phyloP scores from a whole-genome alignment of 257 asterid species.

The Solanum pennellii region DNA sequence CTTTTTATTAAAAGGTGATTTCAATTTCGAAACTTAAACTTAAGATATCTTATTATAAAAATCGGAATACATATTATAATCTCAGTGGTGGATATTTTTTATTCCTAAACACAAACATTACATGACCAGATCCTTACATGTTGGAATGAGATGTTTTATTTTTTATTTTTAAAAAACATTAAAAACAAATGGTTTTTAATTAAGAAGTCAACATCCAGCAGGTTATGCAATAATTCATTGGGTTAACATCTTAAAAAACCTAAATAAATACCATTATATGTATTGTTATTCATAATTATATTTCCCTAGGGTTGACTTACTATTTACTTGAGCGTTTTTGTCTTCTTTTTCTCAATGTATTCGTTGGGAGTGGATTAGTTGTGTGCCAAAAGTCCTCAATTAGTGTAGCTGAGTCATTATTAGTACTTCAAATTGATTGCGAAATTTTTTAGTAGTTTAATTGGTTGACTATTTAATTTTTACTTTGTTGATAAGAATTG shows the following conservation, averaged over 20 bases:
- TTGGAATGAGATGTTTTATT: not conserved
- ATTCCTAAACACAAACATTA: not conserved
- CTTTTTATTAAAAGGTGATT: not conserved
- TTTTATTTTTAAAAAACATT: not conserved
- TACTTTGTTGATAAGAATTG: not conserved
- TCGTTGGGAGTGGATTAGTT: not conserved
- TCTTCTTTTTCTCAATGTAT: not conserved
- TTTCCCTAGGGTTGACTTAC: not conserved
- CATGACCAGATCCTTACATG: not conserved
- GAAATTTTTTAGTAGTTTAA: not conserved
- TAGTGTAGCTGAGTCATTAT: not conserved
- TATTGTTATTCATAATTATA: not conserved
- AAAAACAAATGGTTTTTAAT: too few relatives aligned
- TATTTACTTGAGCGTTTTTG: not conserved
- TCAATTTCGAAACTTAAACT: not conserved
- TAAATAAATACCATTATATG: not conserved
- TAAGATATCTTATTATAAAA: not conserved
- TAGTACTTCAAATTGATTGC: not conserved
- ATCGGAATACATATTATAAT: not conserved
- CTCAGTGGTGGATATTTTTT: not conserved
- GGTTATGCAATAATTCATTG: not conserved
- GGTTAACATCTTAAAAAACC: not conserved
- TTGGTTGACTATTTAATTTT: not conserved
- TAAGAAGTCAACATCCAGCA: not conserved
- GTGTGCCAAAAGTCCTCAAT: not conserved